Evolutionary conservation across 495 filamentous ascomycete genomes (phyloP), one percentile per base, ranked within the genome.

Genomic region (Echria macrotheca): DNA sequence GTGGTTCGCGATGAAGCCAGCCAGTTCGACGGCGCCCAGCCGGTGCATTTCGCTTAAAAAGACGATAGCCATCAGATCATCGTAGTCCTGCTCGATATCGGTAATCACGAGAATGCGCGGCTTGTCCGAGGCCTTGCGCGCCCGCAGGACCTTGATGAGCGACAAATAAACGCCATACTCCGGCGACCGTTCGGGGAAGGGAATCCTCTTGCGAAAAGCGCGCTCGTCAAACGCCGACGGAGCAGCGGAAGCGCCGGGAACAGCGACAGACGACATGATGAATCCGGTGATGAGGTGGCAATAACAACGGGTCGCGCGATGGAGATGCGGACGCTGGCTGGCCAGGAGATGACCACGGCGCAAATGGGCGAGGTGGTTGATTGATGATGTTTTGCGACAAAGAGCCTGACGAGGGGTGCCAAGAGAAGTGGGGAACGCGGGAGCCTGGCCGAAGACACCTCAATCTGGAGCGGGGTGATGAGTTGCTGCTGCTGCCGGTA

Each of bases 31-130:
- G 7, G 36, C 55, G 5, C 55, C 55, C 26, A 57, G 44, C 25
- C 51, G 55, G 15, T 57, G 51, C 55, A 57, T 57, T n/a, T 57
- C 55, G 37, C 35, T 46, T 12, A 57, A 47, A 15, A 57, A 57
- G 38, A 57, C 51, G 37, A 57, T 44, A 32, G 55, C 51, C 26
- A 54, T 19, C 10, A 57, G 37, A 44, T 57, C 55, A 15, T 57
- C 55, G 15, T 57, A 57, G 39, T 57, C 55, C 26, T 54, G 55
- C 29, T 57, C 55, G 12, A 57, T 39, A 21, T 57, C 55, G 1
- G 55, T 57, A 9, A 47, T 38, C 4, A 57, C 44, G 5, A 57
- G 10, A 6, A 57, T 43, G 36, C 55, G 51, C 2, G 55, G 55
- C 23, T 33, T 50, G n/a, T 50, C 38, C 5, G 48, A 40, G 2